phyloP scores from a whole-genome alignment of 2,329 filamentous ascomycete species.

The Tolypocladium inflatum region DNA sequence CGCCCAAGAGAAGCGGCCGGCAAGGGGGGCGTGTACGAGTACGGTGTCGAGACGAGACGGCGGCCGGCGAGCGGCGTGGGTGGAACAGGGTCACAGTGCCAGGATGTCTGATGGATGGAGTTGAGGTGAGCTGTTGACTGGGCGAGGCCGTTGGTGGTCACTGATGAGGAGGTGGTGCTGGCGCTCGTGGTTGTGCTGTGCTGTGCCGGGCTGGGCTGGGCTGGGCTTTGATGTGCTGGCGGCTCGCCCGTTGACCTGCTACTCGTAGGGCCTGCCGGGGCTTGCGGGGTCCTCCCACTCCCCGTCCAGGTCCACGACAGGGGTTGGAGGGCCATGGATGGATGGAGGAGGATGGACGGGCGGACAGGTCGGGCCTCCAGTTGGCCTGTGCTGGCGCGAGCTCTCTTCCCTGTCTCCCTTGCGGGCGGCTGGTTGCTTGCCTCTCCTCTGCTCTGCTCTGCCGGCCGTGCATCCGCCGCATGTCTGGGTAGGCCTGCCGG shows the following conservation, averaged over 20 bases:
- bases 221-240: conserved; percentile 2
- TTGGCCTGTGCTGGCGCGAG: conserved; percentile 1
- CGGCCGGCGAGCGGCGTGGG: conserved; percentile 2
- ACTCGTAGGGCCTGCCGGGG: background rate
- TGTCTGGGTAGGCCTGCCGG: background rate
- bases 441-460: background rate
- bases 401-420: conserved; percentile 1
- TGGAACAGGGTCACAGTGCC: conserved; percentile 5
- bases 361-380: background rate
- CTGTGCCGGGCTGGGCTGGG: conserved; percentile 7
- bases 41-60: background rate
- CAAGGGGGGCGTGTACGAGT: conserved; percentile 3
- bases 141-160: background rate
- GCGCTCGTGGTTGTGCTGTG: conserved; percentile 10
- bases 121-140: background rate
- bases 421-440: background rate
- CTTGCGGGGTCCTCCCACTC: background rate
- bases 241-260: background rate
- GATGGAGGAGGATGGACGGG: background rate
- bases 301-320: background rate
- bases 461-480: background rate
- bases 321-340: background rate
- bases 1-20: background rate
- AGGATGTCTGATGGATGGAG: conserved; percentile 1
- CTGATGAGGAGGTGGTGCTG: conserved; percentile 6